Conservation (phyloP, 768 basidiomycete species). For the Pleurotus citrinopileatus region DNA sequence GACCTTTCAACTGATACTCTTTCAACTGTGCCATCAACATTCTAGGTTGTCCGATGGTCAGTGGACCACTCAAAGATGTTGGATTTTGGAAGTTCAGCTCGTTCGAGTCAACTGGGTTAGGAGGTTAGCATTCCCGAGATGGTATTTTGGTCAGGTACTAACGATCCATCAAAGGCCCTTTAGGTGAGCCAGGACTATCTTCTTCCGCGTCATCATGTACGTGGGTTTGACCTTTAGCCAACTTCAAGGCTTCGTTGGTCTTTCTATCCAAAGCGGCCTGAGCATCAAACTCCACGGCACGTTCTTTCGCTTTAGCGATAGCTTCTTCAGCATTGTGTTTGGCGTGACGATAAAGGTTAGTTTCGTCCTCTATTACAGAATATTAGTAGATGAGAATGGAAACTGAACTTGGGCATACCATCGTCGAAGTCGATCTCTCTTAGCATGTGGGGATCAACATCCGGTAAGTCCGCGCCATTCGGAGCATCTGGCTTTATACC, state of each 20-base stretch:
- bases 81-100: constrained; percentile 99
- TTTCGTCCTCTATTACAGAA: constrained; percentile 68
- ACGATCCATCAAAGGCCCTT: constrained; percentile 70
- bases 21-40: constrained; percentile 97
- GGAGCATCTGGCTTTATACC: constrained; percentile 41
- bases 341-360: constrained; percentile 83
- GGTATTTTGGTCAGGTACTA: constrained; percentile 24
- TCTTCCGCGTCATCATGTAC: constrained; percentile 45
- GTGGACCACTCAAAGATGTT: constrained; percentile 77
- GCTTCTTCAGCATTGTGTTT: constrained; percentile 89
- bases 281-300: constrained; percentile 83
- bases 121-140: not conserved
- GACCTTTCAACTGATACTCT: constrained; percentile 96
- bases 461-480: constrained; percentile 55
- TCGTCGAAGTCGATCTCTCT: constrained; percentile 89
- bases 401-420: constrained; percentile 45
- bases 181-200: constrained; percentile 23
- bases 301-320: constrained; percentile 69
- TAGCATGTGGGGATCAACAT: constrained; percentile 49
- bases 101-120: constrained; percentile 77
- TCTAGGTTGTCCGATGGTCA: constrained; percentile 88
- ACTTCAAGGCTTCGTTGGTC: constrained; percentile 70
- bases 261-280: constrained; percentile 80
- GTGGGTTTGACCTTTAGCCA: constrained; percentile 55
- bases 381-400: constrained; percentile 1